A percentile compares a stretch with the other conserved stretches of the same genome.
phyloP scores from a whole-genome alignment of 805 yeast genomes.

The Cyberlindnera maritima region DNA sequence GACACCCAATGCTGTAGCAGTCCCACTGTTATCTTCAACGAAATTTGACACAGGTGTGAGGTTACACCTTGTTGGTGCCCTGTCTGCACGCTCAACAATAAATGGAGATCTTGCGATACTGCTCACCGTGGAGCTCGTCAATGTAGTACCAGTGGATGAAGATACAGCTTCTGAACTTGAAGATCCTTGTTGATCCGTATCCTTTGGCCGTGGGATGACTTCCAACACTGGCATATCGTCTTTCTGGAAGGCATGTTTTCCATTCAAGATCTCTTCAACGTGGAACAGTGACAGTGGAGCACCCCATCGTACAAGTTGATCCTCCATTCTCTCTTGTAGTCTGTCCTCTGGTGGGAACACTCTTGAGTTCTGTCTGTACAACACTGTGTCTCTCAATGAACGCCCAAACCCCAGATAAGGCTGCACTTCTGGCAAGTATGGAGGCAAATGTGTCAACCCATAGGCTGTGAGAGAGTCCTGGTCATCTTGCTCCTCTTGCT shows the following conservation, averaged over 20 bases:
- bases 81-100: not conserved
- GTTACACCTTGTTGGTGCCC: not conserved
- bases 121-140: not conserved
- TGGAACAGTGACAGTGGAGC: conserved; percentile 29
- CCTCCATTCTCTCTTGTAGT: conserved; percentile 34
- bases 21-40: not conserved
- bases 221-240: conserved; percentile 18
- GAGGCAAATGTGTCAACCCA: conserved; percentile 22
- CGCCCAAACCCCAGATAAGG: conserved; percentile 18
- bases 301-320: conserved; percentile 35
- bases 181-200: not conserved
- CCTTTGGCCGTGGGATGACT: not conserved
- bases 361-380: conserved; percentile 30
- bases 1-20: not conserved
- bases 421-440: conserved; percentile 14
- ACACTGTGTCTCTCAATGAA: conserved; percentile 28
- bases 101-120: conserved; percentile 17
- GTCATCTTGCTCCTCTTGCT: not conserved
- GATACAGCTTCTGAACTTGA: not conserved
- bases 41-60: not conserved
- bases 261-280: conserved; percentile 31
- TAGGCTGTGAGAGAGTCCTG: not conserved
- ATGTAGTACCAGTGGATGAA: conserved; percentile 8
- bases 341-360: conserved; percentile 26
- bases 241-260: conserved; percentile 34